Percentiles rank a stretch among this genome's conserved stretches.
These are phyloP conservation scores for Cladophialophora psammophila DNA, from an alignment of 2,329 filamentous ascomycete species.

Conservation along the genomic window DNA sequence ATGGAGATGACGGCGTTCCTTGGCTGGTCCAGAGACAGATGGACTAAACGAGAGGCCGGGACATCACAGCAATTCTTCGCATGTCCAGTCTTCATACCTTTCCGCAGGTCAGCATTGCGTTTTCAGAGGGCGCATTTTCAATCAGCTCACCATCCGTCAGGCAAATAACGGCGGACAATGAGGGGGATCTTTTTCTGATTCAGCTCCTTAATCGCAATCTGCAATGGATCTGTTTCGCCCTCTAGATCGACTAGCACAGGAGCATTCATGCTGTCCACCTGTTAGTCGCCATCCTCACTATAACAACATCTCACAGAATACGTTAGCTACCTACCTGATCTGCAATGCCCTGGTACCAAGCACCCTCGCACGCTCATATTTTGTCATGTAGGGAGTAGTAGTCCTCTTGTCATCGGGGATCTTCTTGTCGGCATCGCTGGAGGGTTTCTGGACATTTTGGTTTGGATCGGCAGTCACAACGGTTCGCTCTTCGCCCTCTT, in stretches of 20 bases:
- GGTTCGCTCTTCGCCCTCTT: constrained; percentile 52
- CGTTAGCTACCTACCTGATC: constrained; percentile 71
- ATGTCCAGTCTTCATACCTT: constrained; percentile 99
- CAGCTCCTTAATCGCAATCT: constrained; percentile 97
- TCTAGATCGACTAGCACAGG: constrained; percentile 95
- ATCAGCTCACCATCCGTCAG: constrained; percentile 85
- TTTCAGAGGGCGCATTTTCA: neutral
- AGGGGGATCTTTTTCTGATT: constrained; percentile 98
- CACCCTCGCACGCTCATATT: constrained; percentile 95
- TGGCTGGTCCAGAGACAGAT: neutral
- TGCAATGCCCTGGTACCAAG: constrained; percentile 92
- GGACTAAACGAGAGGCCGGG: neutral
- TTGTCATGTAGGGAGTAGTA: constrained; percentile 99
- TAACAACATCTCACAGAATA: neutral
- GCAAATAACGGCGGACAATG: constrained; percentile 92
- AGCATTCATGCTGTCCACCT: constrained; percentile 82
- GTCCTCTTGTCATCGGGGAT: constrained; percentile 86
- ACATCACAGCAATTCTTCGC: constrained; percentile 80
- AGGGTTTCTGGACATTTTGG: constrained; percentile 59
- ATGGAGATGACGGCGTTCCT: neutral
- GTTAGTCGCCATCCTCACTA: constrained; percentile 12
- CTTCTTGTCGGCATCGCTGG: constrained; percentile 75
- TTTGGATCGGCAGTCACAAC: constrained; percentile 58
- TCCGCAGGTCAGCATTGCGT: constrained; percentile 36
- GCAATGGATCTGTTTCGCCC: constrained; percentile 94